Evolutionary conservation across 352 stramenopile genomes (phyloP).

Genomic region (Phytophthora pluvialis): DNA sequence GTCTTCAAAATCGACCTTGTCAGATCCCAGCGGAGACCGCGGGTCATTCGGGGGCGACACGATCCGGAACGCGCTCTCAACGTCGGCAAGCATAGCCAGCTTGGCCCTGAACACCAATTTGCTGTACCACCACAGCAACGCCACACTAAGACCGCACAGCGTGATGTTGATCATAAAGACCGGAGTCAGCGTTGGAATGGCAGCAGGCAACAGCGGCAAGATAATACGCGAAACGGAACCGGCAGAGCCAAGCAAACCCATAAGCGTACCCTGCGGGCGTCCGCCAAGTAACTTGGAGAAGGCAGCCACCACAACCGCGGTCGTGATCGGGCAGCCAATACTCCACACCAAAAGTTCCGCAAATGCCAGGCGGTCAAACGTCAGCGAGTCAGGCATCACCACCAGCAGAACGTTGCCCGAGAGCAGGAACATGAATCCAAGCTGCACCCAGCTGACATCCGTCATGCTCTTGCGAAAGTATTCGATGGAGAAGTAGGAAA

Average conservation of each 20-base stretch:
- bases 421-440: conserved; percentile 70
- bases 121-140: conserved; percentile 73
- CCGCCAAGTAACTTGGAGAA: conserved; percentile 83
- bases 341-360: conserved; percentile 83
- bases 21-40: conserved; percentile 54
- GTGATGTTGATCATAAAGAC: conserved; percentile 81
- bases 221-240: conserved; percentile 80
- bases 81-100: conserved; percentile 47
- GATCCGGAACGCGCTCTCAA: conserved; percentile 40
- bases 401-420: conserved; percentile 66
- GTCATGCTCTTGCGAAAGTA: conserved; percentile 71
- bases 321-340: conserved; percentile 81
- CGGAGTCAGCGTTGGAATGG: conserved; percentile 67
- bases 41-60: conserved; percentile 41
- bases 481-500: conserved; percentile 84
- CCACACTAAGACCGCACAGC: conserved; percentile 64
- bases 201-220: conserved; percentile 71
- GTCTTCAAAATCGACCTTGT: conserved; percentile 44
- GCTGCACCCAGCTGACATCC: conserved; percentile 76
- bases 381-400: conserved; percentile 44
- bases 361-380: conserved; percentile 59
- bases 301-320: conserved; percentile 71
- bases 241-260: conserved; percentile 78
- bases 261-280: conserved; percentile 78
- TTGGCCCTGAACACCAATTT: conserved; percentile 62